phyloP scores from a whole-genome alignment of 306 rosid genomes.

The Glycine tomentella region DNA sequence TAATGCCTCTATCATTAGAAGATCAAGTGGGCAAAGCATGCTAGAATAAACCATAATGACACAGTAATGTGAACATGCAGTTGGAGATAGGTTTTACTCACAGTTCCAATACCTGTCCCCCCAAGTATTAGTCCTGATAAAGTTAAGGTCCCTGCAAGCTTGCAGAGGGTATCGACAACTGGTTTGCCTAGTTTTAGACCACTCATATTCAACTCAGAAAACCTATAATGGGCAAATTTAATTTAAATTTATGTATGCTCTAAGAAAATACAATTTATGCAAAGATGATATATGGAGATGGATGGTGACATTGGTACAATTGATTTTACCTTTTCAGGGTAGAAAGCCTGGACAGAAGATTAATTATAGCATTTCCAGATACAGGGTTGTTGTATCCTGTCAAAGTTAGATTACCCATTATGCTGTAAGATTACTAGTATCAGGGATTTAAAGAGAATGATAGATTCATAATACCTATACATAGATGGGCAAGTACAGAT shows the following conservation, averaged over 20 bases:
- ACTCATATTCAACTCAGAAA: conserved; percentile 74
- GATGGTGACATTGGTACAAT: conserved; percentile 36
- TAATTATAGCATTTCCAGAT: conserved; percentile 68
- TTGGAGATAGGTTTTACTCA: conserved; percentile 57
- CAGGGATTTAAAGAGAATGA: conserved; percentile 35
- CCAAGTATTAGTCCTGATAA: conserved; percentile 78
- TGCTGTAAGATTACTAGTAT: conserved; percentile 9
- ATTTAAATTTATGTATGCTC: conserved; percentile 25
- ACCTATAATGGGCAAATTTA: conserved; percentile 54
- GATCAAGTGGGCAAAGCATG: conserved; percentile 35
- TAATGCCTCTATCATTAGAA: conserved; percentile 43
- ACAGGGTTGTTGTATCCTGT: conserved; percentile 83
- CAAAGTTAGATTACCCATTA: conserved; percentile 45
- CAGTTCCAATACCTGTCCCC: conserved; percentile 83
- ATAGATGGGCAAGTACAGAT: conserved; percentile 77
- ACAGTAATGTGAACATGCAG: conserved; percentile 28
- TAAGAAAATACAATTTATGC: conserved; percentile 31
- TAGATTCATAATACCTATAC: conserved; percentile 63
- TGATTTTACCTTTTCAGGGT: conserved; percentile 71
- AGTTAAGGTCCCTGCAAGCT: conserved; percentile 64
- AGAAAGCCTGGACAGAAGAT: conserved; percentile 77
- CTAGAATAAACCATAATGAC: conserved; percentile 38
- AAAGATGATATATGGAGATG: conserved; percentile 6
- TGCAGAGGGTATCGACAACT: conserved; percentile 76
- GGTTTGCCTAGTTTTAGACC: conserved; percentile 88